These are phyloP conservation scores for Epithemia pelagica DNA, from an alignment of 108 stramenopile species.

Conservation along the genomic window DNA sequence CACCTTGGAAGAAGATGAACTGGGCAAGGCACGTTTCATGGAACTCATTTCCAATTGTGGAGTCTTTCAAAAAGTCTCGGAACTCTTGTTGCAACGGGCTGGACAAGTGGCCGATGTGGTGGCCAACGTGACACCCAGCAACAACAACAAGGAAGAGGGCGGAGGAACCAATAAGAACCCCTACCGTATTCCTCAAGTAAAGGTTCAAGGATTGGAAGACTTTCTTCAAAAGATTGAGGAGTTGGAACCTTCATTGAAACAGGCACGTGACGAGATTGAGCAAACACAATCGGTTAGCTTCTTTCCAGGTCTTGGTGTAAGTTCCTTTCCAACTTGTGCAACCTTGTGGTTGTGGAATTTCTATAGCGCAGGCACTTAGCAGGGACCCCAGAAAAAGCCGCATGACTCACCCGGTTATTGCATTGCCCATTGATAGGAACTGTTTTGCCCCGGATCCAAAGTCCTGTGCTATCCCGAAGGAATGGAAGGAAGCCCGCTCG, in stretches of 20 bases:
- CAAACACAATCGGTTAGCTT: constrained; percentile 46
- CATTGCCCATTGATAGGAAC: constrained; percentile 5
- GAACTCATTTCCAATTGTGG: constrained; percentile 57
- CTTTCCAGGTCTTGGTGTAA: constrained; percentile 52
- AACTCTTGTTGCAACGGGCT: constrained; percentile 34
- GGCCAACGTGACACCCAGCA: constrained; percentile 3
- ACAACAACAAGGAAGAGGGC: constrained; percentile 4
- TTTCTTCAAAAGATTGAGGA: constrained; percentile 38
- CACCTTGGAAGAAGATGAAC: constrained; percentile 53
- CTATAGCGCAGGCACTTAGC: too few species aligned
- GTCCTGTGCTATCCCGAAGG: constrained; percentile 53
- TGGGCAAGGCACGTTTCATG: constrained; percentile 54
- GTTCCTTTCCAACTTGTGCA: background rate
- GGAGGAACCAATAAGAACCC: constrained; percentile 9
- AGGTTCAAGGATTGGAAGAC: constrained; percentile 38
- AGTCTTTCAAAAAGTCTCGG: constrained; percentile 44
- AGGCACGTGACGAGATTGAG: constrained; percentile 44
- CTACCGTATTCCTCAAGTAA: constrained; percentile 29
- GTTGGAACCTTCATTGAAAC: constrained; percentile 26
- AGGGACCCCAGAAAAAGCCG: too few species aligned
- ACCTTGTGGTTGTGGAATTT: background rate
- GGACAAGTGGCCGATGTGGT: constrained; percentile 13
- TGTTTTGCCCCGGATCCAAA: constrained; percentile 50
- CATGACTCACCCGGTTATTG: background rate
- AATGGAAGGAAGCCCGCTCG: constrained; percentile 59